Conservation (phyloP, 306 rosid species). For the Ochetophila trinervis region DNA sequence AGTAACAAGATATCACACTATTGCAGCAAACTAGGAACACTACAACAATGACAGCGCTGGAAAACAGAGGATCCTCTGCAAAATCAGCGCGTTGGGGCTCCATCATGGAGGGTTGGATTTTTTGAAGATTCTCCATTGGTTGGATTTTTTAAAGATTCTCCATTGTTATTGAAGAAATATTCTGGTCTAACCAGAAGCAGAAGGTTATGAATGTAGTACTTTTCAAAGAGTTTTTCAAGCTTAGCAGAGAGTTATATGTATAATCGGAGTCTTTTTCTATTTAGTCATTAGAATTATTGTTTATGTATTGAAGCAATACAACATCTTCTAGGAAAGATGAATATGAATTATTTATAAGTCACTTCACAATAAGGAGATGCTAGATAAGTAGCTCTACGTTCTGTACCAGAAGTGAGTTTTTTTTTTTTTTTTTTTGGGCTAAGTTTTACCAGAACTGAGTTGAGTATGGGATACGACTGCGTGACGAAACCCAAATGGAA, state of each 20-base stretch:
- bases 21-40: slow-evolving; percentile 46
- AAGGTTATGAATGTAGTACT: not conserved
- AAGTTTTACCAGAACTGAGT: too few relatives aligned
- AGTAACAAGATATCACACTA: slow-evolving; percentile 19
- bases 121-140: slow-evolving; percentile 6
- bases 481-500: too few relatives aligned
- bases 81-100: slow-evolving; percentile 39
- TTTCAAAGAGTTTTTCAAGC: not conserved
- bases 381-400: too few relatives aligned
- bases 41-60: slow-evolving; percentile 28
- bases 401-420: too few relatives aligned
- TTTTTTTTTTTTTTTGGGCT: too few relatives aligned
- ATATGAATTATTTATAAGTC: too few relatives aligned
- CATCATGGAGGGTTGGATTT: slow-evolving; percentile 28
- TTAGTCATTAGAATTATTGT: too few relatives aligned
- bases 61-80: slow-evolving; percentile 24
- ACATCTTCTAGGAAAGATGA: too few relatives aligned
- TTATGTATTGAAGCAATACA: too few relatives aligned
- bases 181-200: not conserved
- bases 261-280: not conserved
- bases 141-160: slow-evolving; percentile 23
- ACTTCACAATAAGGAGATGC: too few relatives aligned
- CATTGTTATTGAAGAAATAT: not conserved
- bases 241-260: too few relatives aligned
- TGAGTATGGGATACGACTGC: too few relatives aligned